Evolutionary conservation across 2,329 filamentous ascomycete genomes (phyloP).

Genomic region (Aureobasidium subglaciale): DNA sequence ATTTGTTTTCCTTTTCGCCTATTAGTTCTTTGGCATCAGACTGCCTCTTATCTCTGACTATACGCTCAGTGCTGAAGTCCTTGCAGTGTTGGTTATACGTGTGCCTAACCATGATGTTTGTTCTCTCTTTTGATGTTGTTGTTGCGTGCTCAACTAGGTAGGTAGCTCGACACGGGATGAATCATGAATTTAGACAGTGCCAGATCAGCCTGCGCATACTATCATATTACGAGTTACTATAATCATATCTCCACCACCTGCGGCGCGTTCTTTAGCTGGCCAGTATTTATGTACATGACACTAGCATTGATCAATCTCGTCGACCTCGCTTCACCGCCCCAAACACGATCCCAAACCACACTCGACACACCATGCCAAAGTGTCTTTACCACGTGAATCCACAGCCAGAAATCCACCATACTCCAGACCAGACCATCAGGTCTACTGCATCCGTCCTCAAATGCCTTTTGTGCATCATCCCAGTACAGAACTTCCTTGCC

Average conservation of each 20-base stretch:
- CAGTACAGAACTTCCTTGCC: slow-evolving; percentile 66
- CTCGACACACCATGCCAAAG: slow-evolving; percentile 47
- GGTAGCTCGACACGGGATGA: too few species aligned
- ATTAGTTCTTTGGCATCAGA: too few species aligned
- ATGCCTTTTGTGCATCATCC: slow-evolving; percentile 64
- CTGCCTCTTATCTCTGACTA: too few species aligned
- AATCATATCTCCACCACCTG: slow-evolving; percentile 31
- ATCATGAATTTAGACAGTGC: too few species aligned
- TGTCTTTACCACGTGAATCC: slow-evolving; percentile 47
- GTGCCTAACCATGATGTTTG: too few species aligned
- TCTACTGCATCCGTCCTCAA: slow-evolving; percentile 55
- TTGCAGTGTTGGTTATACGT: too few species aligned
- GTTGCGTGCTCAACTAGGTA: too few species aligned
- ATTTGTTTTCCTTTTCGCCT: too few species aligned
- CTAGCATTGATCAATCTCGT: slow-evolving; percentile 53
- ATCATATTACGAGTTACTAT: background rate
- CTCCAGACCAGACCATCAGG: slow-evolving; percentile 32
- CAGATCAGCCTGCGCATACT: too few species aligned
- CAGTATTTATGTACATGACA: slow-evolving; percentile 43
- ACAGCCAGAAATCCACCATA: slow-evolving; percentile 34
- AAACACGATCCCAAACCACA: slow-evolving; percentile 54
- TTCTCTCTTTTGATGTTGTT: too few species aligned
- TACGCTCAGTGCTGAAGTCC: too few species aligned
- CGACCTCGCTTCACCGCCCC: slow-evolving; percentile 45
- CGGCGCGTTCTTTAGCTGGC: slow-evolving; percentile 40